Evolutionary conservation across 495 filamentous ascomycete genomes (phyloP).

Genomic region (Daldinia bambusicola): DNA sequence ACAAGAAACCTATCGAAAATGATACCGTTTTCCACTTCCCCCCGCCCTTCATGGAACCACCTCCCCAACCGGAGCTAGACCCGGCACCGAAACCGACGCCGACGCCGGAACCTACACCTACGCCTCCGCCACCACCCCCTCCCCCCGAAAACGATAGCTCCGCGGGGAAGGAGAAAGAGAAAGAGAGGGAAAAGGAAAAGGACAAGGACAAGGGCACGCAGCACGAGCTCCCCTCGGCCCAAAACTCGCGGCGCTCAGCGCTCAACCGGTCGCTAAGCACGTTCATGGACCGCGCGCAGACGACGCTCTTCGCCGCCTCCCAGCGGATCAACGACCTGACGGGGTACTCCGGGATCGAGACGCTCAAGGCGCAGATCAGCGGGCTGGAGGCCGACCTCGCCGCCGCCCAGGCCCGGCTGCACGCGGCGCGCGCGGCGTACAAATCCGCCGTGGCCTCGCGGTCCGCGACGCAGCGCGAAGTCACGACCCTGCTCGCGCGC

Average conservation of each 20-base stretch:
- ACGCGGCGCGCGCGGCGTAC: slow-evolving; percentile 77
- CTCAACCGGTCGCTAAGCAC: slow-evolving; percentile 76
- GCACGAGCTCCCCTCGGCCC: slow-evolving; percentile 76
- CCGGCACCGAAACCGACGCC: slow-evolving; percentile 17
- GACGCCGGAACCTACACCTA: neutral
- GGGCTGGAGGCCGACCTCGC: slow-evolving; percentile 73
- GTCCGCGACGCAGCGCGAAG: slow-evolving; percentile 90
- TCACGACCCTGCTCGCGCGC: slow-evolving; percentile 90
- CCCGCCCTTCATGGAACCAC: slow-evolving; percentile 15
- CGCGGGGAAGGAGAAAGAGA: neutral
- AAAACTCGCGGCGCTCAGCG: slow-evolving; percentile 76
- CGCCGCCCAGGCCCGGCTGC: slow-evolving; percentile 70
- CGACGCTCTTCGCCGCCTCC: slow-evolving; percentile 82
- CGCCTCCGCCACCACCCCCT: neutral
- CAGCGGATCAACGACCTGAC: slow-evolving; percentile 93
- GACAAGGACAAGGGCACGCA: no score
- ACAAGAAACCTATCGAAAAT: neutral
- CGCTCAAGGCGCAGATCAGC: slow-evolving; percentile 79
- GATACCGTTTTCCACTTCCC: slow-evolving; percentile 2
- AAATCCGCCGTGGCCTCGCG: slow-evolving; percentile 79
- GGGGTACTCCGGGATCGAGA: slow-evolving; percentile 92
- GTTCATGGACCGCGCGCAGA: slow-evolving; percentile 89
- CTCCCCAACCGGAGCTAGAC: slow-evolving; percentile 9
- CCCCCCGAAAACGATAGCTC: slow-evolving; percentile 2
- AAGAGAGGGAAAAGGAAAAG: no score